phyloP scores from a whole-genome alignment of 2,329 filamentous ascomycete genomes.

The Fusarium torulosum region DNA sequence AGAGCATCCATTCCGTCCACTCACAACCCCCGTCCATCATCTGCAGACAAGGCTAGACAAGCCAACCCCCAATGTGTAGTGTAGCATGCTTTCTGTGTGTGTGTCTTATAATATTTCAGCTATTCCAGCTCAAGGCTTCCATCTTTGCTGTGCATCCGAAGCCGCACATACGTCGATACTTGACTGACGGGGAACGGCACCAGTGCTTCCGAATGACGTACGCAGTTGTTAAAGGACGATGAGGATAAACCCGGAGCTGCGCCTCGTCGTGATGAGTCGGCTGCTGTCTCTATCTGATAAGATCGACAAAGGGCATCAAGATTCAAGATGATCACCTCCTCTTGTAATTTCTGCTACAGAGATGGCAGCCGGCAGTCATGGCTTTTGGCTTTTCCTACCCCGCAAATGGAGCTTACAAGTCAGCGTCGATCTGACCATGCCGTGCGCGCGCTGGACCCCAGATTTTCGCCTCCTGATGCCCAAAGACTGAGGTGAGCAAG shows the following conservation, averaged over 20 bases:
- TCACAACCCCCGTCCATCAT: constrained; percentile 25
- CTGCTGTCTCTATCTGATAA: constrained; percentile 24
- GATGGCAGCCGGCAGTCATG: too few relatives aligned
- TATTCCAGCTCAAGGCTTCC: constrained; percentile 4
- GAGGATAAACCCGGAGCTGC: constrained; percentile 14
- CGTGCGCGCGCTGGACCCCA: constrained; percentile 15
- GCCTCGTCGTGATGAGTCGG: constrained; percentile 19
- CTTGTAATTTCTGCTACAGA: too few relatives aligned
- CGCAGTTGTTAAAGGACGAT: background rate
- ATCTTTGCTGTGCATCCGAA: constrained; percentile 17
- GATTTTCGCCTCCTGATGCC: constrained; percentile 25
- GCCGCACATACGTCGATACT: constrained; percentile 18
- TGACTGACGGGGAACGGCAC: constrained; percentile 6
- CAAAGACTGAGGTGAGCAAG: constrained; percentile 1
- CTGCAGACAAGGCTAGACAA: constrained; percentile 24
- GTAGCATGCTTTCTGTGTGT: background rate
- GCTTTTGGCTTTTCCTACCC: too few relatives aligned
- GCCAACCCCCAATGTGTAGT: constrained; percentile 20
- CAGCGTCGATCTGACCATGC: constrained; percentile 19
- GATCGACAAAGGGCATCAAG: constrained; percentile 18
- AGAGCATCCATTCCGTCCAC: constrained; percentile 13
- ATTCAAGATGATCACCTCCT: constrained; percentile 24
- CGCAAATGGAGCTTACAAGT: background rate
- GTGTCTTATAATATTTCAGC: constrained; percentile 20
- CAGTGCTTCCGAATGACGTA: constrained; percentile 19